Percentiles rank a stretch among this genome's conserved stretches.
Conservation (phyloP, 805 yeast species). For the Monosporozyma unispora region DNA sequence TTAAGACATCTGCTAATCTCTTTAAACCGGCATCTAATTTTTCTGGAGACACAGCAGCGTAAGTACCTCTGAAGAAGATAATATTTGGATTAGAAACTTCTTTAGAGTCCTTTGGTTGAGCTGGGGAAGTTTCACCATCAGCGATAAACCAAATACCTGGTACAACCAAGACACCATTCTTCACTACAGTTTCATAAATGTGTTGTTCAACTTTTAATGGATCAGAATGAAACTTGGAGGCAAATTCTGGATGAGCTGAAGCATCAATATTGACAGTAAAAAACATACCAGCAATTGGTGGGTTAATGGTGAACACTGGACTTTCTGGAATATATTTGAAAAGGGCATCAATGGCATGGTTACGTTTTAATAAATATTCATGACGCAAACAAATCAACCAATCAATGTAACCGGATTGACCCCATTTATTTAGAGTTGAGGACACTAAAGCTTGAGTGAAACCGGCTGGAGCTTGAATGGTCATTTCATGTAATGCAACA, state of each 20-base stretch:
- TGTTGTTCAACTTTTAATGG: constrained; percentile 56
- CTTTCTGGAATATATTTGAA: constrained; percentile 38
- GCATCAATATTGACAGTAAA: constrained; percentile 69
- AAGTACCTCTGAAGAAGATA: constrained; percentile 78
- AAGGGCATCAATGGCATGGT: constrained; percentile 72
- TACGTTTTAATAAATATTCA: constrained; percentile 82
- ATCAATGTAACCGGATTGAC: constrained; percentile 77
- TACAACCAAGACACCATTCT: constrained; percentile 58
- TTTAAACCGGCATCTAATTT: constrained; percentile 50
- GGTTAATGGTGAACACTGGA: constrained; percentile 31
- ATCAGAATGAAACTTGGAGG: constrained; percentile 45
- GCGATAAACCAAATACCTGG: constrained; percentile 79
- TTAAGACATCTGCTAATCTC: constrained; percentile 58
- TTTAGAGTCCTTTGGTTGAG: constrained; percentile 41
- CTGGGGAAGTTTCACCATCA: constrained; percentile 46
- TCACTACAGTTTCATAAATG: constrained; percentile 51
- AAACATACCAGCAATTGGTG: constrained; percentile 85
- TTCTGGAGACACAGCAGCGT: constrained; percentile 74
- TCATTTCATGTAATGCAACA: constrained; percentile 67
- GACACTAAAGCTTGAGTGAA: constrained; percentile 62
- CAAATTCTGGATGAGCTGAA: constrained; percentile 68
- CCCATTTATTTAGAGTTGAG: constrained; percentile 77
- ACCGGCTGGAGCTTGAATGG: constrained; percentile 75
- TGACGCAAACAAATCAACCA: constrained; percentile 80
- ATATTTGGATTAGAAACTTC: constrained; percentile 36